Conservation (phyloP, 192 early-diverging fungal species). For the Entomortierella beljakovae region DNA sequence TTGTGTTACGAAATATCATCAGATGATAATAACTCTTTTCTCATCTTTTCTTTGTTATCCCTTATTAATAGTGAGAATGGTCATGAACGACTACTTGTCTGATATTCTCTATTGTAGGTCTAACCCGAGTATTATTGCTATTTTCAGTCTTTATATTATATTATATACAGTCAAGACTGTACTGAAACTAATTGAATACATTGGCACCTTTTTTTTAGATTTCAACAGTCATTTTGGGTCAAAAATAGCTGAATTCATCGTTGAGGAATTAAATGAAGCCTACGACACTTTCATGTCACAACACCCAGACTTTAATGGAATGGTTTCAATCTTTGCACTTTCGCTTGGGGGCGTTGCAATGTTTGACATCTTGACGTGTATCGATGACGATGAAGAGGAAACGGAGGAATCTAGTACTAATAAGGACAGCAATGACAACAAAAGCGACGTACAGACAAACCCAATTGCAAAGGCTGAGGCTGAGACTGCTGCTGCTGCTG, state of each 20-base stretch:
- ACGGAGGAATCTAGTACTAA: conserved; percentile 34
- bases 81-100: conserved; percentile 59
- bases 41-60: no score
- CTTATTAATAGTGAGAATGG: conserved; percentile 47
- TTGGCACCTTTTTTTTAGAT: conserved; percentile 21
- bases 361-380: conserved; percentile 71
- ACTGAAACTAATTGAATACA: neutral
- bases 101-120: conserved; percentile 61
- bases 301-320: conserved; percentile 72
- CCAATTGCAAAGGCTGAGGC: conserved; percentile 26
- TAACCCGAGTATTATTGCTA: no score
- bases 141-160: no score
- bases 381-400: conserved; percentile 54
- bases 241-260: conserved; percentile 64
- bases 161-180: no score
- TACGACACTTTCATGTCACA: conserved; percentile 64
- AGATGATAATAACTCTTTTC: no score
- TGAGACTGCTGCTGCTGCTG: neutral
- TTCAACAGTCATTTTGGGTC: conserved; percentile 63
- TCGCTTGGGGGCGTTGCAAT: conserved; percentile 78
- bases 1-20: no score
- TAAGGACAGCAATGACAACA: neutral
- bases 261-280: conserved; percentile 64
- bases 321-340: conserved; percentile 70
- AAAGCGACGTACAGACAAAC: neutral